Evolutionary conservation across 768 basidiomycete genomes (phyloP), one percentile per base, ranked within the genome.

Genomic region (Lactarius pseudohatsudake): DNA sequence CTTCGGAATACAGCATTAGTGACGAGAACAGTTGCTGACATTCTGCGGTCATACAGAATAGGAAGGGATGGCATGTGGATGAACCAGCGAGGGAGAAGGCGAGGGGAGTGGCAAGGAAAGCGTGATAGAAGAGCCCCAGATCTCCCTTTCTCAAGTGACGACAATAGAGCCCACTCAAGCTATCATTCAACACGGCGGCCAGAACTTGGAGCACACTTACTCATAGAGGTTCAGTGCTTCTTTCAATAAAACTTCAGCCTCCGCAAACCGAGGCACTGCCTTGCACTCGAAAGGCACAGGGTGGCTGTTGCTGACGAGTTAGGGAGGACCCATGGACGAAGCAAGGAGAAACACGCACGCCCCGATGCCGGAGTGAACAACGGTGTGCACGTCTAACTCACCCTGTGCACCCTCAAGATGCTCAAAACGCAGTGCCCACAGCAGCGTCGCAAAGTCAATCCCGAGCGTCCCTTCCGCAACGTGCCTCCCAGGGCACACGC

Each of bases 281-380:
- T 20, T 54, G 53, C 53, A 62, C 20, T 30, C 30, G 50, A 62
- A 62, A 30, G 61, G 54, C 13, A 26, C 47, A 15, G 47, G 47
- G 22, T 26, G 18, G 7, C 32, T 32, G 53, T 50, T 26, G 53
- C 10, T 34, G n/a, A 40, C n/a, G 20, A 1, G n/a, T 40, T 13
- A 58, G n/a, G 3, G 6, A 36, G n/a, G 3, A 4, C 13, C 34
- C 2, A 16, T 15, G 22, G 57, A 36, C 10, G 11, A 22, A 58
- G 20, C 13, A 40, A 34, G 4, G 0, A 40, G 7, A 26, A 58
- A 16, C n/a, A 34, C 32, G 7, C 22, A 58, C 32, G 34, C 13
- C 13, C 2, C 34, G 34, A 58, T 5, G 16, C 55, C 55, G 3
- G 16, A 10, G 20, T 34, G 30, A 20, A 56, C 55, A 56, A 20